A percentile compares a stretch with the other conserved stretches of the same genome.
These are phyloP conservation scores for Penicillium sp. DNA, from an alignment of 2,329 filamentous ascomycete genomes.

Conservation along the genomic window DNA sequence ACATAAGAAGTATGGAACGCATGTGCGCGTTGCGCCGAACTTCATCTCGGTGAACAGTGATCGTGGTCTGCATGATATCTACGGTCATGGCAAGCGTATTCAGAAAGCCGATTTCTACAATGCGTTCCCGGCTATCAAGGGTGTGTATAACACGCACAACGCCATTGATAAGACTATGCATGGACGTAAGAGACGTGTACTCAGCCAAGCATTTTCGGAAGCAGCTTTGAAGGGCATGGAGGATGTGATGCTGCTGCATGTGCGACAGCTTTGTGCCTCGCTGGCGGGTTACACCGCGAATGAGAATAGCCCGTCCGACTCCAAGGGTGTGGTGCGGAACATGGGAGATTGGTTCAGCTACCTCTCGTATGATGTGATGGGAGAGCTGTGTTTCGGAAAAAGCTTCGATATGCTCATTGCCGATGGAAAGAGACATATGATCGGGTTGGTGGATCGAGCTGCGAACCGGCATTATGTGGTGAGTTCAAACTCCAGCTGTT, in stretches of 20 bases:
- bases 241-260: slow-evolving; percentile 64
- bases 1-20: slow-evolving; percentile 67
- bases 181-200: slow-evolving; percentile 68
- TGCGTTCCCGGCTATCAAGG: slow-evolving; percentile 66
- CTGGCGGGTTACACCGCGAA: slow-evolving; percentile 21
- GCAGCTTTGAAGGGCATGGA: slow-evolving; percentile 68
- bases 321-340: slow-evolving; percentile 31
- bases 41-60: slow-evolving; percentile 74
- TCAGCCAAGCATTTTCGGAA: slow-evolving; percentile 72
- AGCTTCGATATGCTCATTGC: slow-evolving; percentile 51
- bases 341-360: slow-evolving; percentile 43
- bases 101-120: slow-evolving; percentile 71
- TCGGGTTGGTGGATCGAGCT: slow-evolving; percentile 66
- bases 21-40: slow-evolving; percentile 78
- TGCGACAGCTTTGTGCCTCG: slow-evolving; percentile 62
- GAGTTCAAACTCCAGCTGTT: slow-evolving; percentile 30
- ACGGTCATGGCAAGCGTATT: slow-evolving; percentile 41
- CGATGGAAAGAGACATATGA: slow-evolving; percentile 59
- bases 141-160: slow-evolving; percentile 70
- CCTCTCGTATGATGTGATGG: slow-evolving; percentile 54
- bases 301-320: slow-evolving; percentile 16
- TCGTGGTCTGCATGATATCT: slow-evolving; percentile 52
- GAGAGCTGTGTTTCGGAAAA: slow-evolving; percentile 53
- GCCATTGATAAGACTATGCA: slow-evolving; percentile 67
- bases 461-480: slow-evolving; percentile 69